Conservation (phyloP, 345 rosid genomes). For the rapeseed (Brassica napus) region DNA sequence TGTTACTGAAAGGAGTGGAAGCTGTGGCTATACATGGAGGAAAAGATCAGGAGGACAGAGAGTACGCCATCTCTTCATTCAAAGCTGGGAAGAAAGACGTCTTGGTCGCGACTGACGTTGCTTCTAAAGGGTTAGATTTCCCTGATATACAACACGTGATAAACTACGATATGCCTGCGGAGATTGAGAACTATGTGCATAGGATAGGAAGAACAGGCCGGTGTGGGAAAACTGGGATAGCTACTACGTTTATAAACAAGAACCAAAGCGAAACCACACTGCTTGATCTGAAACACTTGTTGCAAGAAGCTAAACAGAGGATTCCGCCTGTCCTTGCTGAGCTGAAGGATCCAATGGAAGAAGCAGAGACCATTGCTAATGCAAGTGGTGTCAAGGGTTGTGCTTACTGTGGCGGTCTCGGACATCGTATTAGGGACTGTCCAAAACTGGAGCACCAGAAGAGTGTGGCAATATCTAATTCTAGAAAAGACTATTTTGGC, state of each 20-base stretch:
- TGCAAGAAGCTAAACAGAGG: constrained; percentile 91
- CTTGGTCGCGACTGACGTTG: constrained; percentile 90
- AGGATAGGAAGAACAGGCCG: constrained; percentile 94
- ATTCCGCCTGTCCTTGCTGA: constrained; percentile 93
- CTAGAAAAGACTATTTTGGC: constrained; percentile 84
- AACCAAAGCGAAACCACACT: constrained; percentile 89
- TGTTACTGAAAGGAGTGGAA: constrained; percentile 91
- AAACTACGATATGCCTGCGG: constrained; percentile 95
- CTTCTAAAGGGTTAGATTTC: constrained; percentile 90
- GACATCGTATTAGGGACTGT: constrained; percentile 84
- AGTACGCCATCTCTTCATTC: constrained; percentile 79
- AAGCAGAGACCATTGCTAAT: constrained; percentile 62
- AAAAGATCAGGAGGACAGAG: constrained; percentile 94
- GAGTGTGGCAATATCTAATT: constrained; percentile 75
- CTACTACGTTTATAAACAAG: constrained; percentile 92
- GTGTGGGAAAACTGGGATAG: constrained; percentile 93
- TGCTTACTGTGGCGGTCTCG: constrained; percentile 93
- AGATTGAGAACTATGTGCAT: constrained; percentile 91
- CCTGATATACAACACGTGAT: constrained; percentile 93
- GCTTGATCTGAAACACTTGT: constrained; percentile 82
- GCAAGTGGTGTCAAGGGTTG: constrained; percentile 93
- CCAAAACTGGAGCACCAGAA: constrained; percentile 91
- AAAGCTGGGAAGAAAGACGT: constrained; percentile 87
- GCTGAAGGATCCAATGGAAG: constrained; percentile 85
- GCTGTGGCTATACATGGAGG: constrained; percentile 95